A percentile compares a stretch with the other conserved stretches of the same genome.
Evolutionary conservation across 257 asterid genomes (phyloP).

Genomic region (Orobanche coerulescens): DNA sequence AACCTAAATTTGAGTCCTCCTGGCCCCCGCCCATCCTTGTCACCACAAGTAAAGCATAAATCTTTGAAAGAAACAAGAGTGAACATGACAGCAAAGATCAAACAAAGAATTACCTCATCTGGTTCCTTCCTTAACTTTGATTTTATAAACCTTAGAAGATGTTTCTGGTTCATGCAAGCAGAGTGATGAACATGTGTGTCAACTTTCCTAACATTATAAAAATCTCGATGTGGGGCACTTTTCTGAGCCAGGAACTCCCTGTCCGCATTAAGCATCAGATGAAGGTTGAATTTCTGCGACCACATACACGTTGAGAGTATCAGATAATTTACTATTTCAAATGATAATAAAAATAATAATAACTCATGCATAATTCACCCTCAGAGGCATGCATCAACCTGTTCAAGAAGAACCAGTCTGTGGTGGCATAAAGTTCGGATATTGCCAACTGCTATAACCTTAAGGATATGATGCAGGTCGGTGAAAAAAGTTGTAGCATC

Average conservation of each 20-base stretch:
- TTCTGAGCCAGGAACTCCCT: constrained; percentile 96
- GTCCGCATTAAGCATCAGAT: constrained; percentile 98
- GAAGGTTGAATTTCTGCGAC: constrained; percentile 94
- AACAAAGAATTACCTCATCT: constrained; percentile 57
- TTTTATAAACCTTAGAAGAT: constrained; percentile 84
- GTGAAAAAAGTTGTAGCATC: constrained; percentile 94
- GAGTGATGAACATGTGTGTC: constrained; percentile 99
- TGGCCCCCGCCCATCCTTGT: constrained; percentile 9
- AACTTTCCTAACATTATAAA: constrained; percentile 92
- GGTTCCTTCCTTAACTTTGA: constrained; percentile 97
- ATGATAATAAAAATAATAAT: neutral
- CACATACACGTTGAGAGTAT: constrained; percentile 5
- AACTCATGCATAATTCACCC: neutral
- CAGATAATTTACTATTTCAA: constrained; percentile 9
- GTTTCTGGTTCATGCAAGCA: constrained; percentile 99
- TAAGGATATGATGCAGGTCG: constrained; percentile 88
- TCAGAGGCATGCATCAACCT: constrained; percentile 38
- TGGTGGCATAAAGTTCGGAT: constrained; percentile 88
- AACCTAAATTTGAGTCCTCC: neutral
- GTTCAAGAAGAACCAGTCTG: constrained; percentile 88
- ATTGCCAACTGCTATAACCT: constrained; percentile 92
- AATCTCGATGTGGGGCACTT: constrained; percentile 99
- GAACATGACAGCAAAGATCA: constrained; percentile 15
- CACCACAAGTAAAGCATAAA: constrained; percentile 13
- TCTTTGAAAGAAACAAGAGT: neutral